Conservation (phyloP, 2,329 filamentous ascomycete genomes). For the Sclerotinia borealis region DNA sequence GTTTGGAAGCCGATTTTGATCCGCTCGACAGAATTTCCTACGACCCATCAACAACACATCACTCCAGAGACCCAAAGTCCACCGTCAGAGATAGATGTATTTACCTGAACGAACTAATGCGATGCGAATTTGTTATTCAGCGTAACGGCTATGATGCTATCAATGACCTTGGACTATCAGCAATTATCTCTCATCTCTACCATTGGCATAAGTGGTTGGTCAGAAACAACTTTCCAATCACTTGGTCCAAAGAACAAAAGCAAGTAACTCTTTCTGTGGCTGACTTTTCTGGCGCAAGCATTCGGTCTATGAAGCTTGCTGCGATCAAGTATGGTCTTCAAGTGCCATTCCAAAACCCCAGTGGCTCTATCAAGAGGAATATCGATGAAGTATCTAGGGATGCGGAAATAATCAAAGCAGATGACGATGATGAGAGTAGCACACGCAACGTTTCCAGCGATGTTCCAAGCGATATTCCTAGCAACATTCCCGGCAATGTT, state of each 20-base stretch:
- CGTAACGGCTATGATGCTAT: background rate
- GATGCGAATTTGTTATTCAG: background rate
- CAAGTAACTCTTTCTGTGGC: background rate
- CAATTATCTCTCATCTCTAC: background rate
- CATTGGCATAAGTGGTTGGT: background rate
- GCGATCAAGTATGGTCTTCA: background rate
- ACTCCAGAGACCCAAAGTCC: background rate
- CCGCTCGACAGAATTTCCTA: background rate
- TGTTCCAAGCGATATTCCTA: no score
- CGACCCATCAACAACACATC: background rate
- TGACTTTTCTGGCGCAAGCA: background rate
- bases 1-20: background rate
- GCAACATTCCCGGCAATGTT: no score
- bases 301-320: background rate
- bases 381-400: no score
- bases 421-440: no score
- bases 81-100: background rate
- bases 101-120: background rate
- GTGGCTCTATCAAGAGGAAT: background rate
- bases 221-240: background rate
- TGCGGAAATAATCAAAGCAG: no score
- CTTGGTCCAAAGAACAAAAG: background rate
- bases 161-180: background rate
- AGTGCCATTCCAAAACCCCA: background rate
- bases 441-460: no score